phyloP scores from a whole-genome alignment of 805 yeast genomes.

The Metschnikowia colocasiae region DNA sequence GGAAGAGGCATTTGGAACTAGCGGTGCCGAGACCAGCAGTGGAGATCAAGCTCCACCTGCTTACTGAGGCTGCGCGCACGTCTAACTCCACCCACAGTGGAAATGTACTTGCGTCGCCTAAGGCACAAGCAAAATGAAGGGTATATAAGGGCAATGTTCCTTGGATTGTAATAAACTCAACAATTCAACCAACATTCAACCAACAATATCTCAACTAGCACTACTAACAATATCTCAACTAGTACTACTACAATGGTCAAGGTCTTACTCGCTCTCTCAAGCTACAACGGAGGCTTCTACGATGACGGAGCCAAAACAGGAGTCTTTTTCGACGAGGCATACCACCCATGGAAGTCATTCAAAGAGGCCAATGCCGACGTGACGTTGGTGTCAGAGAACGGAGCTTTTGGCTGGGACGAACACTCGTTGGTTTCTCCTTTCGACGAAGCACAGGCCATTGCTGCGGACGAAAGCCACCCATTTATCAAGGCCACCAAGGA shows the following conservation, averaged over 20 bases:
- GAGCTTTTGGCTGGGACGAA: constrained; percentile 54
- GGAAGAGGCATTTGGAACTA: too few species aligned
- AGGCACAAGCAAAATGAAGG: too few species aligned
- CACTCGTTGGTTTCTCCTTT: constrained; percentile 45
- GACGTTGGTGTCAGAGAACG: constrained; percentile 56
- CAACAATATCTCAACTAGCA: too few species aligned
- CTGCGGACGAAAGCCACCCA: constrained; percentile 33
- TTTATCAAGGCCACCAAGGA: constrained; percentile 36
- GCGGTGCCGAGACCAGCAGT: too few species aligned
- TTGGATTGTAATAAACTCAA: too few species aligned
- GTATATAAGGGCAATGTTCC: too few species aligned
- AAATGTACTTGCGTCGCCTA: too few species aligned
- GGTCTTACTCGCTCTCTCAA: constrained; percentile 44
- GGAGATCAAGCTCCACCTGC: too few species aligned
- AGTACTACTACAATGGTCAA: constrained; percentile 31
- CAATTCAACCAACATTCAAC: too few species aligned
- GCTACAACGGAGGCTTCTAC: constrained; percentile 46
- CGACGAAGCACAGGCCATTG: constrained; percentile 40
- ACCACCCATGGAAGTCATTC: constrained; percentile 54
- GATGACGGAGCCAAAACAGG: constrained; percentile 60
- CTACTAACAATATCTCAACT: too few species aligned
- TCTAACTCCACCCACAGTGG: too few species aligned
- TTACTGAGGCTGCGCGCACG: too few species aligned
- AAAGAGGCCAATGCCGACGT: constrained; percentile 48
- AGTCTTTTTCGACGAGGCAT: constrained; percentile 53